Conservation (phyloP, 805 yeast species). For the Limtongia smithiae region DNA sequence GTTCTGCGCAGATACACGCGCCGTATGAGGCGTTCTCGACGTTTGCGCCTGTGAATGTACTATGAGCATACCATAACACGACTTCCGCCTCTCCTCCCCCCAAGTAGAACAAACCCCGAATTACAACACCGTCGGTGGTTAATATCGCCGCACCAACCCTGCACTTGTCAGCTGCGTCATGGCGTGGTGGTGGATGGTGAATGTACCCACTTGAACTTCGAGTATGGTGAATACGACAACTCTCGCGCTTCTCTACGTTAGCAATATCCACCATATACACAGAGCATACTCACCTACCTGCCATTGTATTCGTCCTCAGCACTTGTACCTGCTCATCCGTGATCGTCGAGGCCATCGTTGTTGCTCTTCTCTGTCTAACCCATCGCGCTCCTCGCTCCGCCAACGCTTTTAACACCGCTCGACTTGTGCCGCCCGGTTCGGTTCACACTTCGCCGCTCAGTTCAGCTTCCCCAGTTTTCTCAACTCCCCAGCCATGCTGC, state of each 20-base stretch:
- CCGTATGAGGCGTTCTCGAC: constrained; percentile 92
- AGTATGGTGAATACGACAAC: constrained; percentile 66
- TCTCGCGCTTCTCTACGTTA: constrained; percentile 50
- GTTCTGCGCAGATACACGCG: constrained; percentile 72
- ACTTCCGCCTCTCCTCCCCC: no score
- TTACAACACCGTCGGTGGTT: constrained; percentile 46
- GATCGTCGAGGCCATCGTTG: no score
- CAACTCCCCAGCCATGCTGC: not conserved
- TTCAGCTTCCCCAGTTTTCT: not conserved
- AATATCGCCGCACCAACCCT: constrained; percentile 79
- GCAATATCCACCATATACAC: no score
- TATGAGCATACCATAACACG: no score
- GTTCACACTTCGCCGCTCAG: not conserved
- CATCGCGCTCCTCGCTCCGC: not conserved
- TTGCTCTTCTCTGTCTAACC: no score
- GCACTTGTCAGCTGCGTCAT: not conserved
- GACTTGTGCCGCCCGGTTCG: not conserved
- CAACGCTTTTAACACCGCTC: not conserved
- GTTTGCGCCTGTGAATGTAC: constrained; percentile 77
- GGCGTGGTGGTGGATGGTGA: no score
- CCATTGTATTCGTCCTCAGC: no score
- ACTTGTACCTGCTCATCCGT: no score
- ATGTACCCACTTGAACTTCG: constrained; percentile 47
- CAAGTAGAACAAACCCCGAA: no score
- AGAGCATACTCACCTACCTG: no score